Conservation (phyloP, 768 basidiomycete genomes). For the Boletus tylopilopsis region DNA sequence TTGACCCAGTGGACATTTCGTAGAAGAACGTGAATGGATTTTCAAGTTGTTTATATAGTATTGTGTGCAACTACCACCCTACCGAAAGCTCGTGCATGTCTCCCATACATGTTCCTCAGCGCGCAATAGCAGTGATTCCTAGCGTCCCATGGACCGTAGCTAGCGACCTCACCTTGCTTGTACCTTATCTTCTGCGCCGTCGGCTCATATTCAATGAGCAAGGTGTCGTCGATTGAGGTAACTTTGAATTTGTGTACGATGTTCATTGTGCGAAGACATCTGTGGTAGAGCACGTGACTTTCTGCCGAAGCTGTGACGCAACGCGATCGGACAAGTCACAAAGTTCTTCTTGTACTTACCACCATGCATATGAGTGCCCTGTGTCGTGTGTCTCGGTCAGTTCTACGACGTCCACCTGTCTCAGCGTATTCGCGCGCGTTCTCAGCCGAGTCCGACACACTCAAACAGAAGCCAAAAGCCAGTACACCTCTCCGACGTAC, state of each 20-base stretch:
- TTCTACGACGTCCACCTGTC: neutral
- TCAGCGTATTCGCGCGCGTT: constrained; percentile 7
- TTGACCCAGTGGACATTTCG: neutral
- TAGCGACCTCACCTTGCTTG: too few relatives aligned
- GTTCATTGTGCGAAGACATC: too few relatives aligned
- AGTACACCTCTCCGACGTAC: constrained; percentile 77
- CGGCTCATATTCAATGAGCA: too few relatives aligned
- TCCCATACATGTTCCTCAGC: neutral
- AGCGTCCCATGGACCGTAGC: too few relatives aligned
- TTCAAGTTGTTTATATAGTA: constrained; percentile 4
- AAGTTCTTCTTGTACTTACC: too few relatives aligned
- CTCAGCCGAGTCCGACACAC: constrained; percentile 18
- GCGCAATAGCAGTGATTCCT: too few relatives aligned
- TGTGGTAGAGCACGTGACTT: constrained; percentile 12
- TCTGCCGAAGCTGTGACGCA: neutral
- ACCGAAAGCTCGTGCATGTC: neutral
- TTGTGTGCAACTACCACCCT: neutral
- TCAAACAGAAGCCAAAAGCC: constrained; percentile 74
- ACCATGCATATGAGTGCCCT: constrained; percentile 24
- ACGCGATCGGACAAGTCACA: too few relatives aligned
- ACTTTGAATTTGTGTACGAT: too few relatives aligned
- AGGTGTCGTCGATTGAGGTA: too few relatives aligned
- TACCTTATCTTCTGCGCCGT: too few relatives aligned
- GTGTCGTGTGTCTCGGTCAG: neutral
- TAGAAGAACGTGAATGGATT: constrained; percentile 3